Percentiles rank a stretch among this genome's conserved stretches.
Evolutionary conservation across 768 basidiomycete genomes (phyloP).

Genomic region (Leucosporidium creatinivorum): DNA sequence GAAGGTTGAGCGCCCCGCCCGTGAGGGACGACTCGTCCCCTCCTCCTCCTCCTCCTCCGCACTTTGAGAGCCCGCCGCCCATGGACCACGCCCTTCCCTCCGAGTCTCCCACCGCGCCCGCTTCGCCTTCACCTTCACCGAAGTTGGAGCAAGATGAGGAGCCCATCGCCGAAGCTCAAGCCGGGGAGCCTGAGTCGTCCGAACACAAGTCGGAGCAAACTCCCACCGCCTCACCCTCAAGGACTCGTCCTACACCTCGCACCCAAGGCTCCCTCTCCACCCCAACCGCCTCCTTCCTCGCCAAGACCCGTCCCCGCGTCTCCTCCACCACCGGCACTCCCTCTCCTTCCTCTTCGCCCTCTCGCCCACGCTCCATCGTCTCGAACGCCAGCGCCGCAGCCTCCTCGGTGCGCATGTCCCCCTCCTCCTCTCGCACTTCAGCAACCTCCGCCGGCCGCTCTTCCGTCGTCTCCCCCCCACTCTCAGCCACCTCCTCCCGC

Average conservation of each 20-base stretch:
- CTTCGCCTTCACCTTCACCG: too few species aligned
- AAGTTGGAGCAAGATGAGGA: too few species aligned
- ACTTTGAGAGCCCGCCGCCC: too few species aligned
- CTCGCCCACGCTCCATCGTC: background rate
- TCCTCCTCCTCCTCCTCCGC: slow-evolving; percentile 4
- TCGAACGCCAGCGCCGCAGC: too few species aligned
- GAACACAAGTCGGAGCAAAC: too few species aligned
- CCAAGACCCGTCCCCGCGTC: slow-evolving; percentile 16
- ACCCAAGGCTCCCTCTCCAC: background rate
- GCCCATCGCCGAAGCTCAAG: too few species aligned
- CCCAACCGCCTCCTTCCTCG: slow-evolving; percentile 27
- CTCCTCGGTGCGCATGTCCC: too few species aligned
- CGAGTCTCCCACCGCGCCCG: too few species aligned
- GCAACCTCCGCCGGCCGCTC: background rate
- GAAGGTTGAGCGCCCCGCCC: slow-evolving; percentile 3
- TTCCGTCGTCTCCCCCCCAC: too few species aligned
- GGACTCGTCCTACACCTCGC: background rate
- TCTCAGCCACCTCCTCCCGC: too few species aligned
- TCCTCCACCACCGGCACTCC: background rate
- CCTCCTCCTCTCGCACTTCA: background rate
- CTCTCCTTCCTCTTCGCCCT: background rate
- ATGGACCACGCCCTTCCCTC: too few species aligned
- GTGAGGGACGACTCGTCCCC: slow-evolving; percentile 6
- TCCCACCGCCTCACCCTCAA: background rate
- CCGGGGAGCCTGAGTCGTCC: too few species aligned